Conservation (phyloP, 2,329 filamentous ascomycete genomes). For the Stagonosporopsis vannaccii region DNA sequence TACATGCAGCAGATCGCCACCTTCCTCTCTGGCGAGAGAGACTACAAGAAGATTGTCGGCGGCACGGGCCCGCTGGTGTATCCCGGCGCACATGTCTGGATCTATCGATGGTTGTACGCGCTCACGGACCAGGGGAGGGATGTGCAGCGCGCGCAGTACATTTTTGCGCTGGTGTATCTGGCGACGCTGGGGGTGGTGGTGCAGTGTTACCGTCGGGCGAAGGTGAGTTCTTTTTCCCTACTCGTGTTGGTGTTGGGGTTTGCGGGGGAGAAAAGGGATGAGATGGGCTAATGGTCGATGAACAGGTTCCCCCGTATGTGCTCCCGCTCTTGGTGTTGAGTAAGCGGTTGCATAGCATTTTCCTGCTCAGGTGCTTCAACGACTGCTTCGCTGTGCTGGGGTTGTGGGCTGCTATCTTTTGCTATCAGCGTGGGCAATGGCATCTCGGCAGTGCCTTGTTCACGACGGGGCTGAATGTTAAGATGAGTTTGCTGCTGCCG, state of each 20-base stretch:
- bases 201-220: constrained; percentile 78
- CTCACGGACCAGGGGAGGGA: constrained; percentile 78
- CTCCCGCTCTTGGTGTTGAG: constrained; percentile 86
- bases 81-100: constrained; percentile 91
- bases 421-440: constrained; percentile 79
- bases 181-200: constrained; percentile 78
- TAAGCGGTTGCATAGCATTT: constrained; percentile 93
- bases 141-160: constrained; percentile 79
- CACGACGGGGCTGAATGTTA: constrained; percentile 83
- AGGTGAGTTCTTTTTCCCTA: constrained; percentile 56
- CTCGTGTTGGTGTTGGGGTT: neutral
- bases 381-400: constrained; percentile 88
- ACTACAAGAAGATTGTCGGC: constrained; percentile 86
- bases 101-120: constrained; percentile 80
- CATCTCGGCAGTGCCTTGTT: constrained; percentile 75
- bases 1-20: constrained; percentile 94
- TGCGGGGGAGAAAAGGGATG: neutral
- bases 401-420: constrained; percentile 81
- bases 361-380: constrained; percentile 92
- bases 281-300: neutral
- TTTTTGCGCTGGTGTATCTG: constrained; percentile 85
- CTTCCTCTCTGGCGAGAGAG: constrained; percentile 82
- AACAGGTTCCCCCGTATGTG: constrained; percentile 81
- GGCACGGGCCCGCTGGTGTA: constrained; percentile 94
- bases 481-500: constrained; percentile 88